Conservation (phyloP, 306 rosid species). For the Rosa persica region DNA sequence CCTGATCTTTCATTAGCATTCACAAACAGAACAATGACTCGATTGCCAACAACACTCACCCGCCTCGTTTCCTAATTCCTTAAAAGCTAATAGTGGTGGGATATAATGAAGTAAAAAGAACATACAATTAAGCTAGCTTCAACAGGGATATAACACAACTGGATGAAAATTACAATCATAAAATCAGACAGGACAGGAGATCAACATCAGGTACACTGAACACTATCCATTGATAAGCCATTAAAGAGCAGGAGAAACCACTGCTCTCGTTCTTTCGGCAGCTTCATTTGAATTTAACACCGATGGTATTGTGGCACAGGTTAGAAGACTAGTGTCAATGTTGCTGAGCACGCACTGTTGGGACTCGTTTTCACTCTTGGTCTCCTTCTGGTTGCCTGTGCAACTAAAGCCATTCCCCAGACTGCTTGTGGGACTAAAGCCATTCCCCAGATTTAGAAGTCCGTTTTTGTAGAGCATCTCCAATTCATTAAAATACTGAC, state of each 20-base stretch:
- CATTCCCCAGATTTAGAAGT: conserved; percentile 39
- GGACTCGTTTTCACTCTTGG: conserved; percentile 35
- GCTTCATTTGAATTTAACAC: not conserved
- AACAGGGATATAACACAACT: not conserved
- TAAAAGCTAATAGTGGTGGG: not conserved
- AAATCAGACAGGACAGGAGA: not conserved
- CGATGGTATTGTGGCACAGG: not conserved
- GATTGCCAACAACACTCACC: not conserved
- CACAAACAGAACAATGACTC: not conserved
- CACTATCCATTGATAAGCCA: not conserved
- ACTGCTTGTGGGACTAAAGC: conserved; percentile 25
- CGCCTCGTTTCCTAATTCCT: not conserved
- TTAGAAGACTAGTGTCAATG: conserved; percentile 1
- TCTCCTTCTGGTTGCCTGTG: conserved; percentile 25
- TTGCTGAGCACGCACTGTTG: not conserved
- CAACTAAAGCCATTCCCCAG: conserved; percentile 32
- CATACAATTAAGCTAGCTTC: not conserved
- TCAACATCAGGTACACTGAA: not conserved
- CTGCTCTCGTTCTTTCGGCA: not conserved
- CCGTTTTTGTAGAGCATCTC: conserved; percentile 57
- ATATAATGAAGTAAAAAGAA: not conserved
- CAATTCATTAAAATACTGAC: conserved; percentile 67
- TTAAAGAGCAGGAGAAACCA: not conserved
- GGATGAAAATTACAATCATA: not conserved
- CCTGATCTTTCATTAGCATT: not conserved